phyloP scores from a whole-genome alignment of 176 grass and related monocot species.

The Avena insularis region DNA sequence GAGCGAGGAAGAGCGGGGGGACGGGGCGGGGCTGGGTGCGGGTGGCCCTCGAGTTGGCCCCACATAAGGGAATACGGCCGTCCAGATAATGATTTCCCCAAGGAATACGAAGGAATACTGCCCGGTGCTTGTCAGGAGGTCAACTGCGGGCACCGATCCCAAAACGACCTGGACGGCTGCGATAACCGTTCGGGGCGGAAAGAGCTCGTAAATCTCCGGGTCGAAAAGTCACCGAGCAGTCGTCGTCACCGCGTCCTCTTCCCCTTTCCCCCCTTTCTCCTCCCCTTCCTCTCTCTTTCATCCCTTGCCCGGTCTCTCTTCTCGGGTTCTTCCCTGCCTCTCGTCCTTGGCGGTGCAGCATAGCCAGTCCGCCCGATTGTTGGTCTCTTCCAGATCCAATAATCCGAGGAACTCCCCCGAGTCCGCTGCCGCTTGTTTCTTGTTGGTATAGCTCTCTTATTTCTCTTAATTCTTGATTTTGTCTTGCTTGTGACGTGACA shows the following conservation, averaged over 20 bases:
- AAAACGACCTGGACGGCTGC: no score
- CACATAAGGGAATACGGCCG: no score
- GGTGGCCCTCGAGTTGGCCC: no score
- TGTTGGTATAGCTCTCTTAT: conserved; percentile 36
- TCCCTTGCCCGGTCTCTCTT: not conserved
- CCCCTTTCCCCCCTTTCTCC: not conserved
- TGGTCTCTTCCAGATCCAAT: not conserved
- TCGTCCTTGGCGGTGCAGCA: not conserved
- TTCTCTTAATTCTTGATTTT: conserved; percentile 11
- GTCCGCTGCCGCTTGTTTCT: conserved; percentile 9
- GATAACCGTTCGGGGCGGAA: no score
- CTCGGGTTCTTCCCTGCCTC: not conserved
- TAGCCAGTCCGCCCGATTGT: not conserved
- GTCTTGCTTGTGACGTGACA: not conserved
- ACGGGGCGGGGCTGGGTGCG: no score
- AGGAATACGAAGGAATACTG: no score
- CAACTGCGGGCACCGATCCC: no score
- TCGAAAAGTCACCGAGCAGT: not conserved
- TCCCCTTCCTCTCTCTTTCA: not conserved
- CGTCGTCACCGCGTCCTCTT: not conserved
- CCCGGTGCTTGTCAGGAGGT: no score
- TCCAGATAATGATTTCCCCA: no score
- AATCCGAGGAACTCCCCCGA: not conserved
- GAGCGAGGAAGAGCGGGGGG: no score
- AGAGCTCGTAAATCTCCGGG: no score